phyloP scores from a whole-genome alignment of 1,284 basidiomycete genomes.

The Pseudozyma pruni region DNA sequence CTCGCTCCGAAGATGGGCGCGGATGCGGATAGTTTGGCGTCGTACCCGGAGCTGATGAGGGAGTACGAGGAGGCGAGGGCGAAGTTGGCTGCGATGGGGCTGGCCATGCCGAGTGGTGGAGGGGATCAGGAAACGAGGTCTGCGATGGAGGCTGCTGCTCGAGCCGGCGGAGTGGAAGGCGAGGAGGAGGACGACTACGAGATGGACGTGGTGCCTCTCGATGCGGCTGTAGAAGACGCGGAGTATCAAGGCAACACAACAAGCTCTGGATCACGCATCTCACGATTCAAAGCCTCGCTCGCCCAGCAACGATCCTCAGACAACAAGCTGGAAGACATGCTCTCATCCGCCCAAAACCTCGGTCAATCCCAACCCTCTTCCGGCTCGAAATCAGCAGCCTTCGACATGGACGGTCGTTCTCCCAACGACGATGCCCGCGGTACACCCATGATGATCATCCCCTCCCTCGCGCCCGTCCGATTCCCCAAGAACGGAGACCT shows the following conservation, averaged over 20 bases:
- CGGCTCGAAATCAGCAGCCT: constrained; percentile 6
- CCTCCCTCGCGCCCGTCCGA: constrained; percentile 45
- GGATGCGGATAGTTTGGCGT: constrained; percentile 30
- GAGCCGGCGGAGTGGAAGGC: not conserved
- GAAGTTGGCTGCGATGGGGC: constrained; percentile 36
- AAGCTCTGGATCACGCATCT: constrained; percentile 28
- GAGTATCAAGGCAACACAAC: constrained; percentile 41
- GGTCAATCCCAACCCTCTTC: constrained; percentile 8
- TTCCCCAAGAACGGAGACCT: constrained; percentile 48
- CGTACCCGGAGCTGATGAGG: constrained; percentile 51
- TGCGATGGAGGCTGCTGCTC: constrained; percentile 12
- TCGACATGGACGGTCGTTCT: constrained; percentile 27
- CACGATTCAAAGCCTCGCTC: constrained; percentile 53
- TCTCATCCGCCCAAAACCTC: constrained; percentile 40
- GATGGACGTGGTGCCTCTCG: constrained; percentile 47
- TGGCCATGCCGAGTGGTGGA: constrained; percentile 11
- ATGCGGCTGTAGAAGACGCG: constrained; percentile 42
- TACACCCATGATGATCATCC: constrained; percentile 55
- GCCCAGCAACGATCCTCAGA: constrained; percentile 9
- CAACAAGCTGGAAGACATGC: constrained; percentile 33
- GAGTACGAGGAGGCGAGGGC: constrained; percentile 63
- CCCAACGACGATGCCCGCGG: not conserved
- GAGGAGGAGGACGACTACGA: constrained; percentile 46
- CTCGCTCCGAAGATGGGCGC: constrained; percentile 53
- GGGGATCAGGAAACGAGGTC: not conserved